Conservation (phyloP, 176 grass and related monocot species). For the Oropetium thomaeum region DNA sequence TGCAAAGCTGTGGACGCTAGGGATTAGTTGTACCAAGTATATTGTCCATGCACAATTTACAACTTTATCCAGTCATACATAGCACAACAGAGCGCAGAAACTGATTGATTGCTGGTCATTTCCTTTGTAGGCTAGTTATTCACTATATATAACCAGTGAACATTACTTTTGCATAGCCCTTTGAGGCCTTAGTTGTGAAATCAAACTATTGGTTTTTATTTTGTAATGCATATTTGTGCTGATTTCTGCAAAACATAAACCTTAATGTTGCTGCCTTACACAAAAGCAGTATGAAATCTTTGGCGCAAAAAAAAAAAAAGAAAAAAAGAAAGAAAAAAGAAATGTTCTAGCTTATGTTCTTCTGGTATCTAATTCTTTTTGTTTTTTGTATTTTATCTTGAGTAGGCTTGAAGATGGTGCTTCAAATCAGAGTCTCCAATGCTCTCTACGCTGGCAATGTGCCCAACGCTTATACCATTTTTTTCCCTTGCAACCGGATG, state of each 20-base stretch:
- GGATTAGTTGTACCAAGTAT: background rate
- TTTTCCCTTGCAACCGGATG: constrained; percentile 5
- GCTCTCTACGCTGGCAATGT: background rate
- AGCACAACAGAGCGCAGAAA: no score
- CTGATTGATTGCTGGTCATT: background rate
- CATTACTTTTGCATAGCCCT: background rate
- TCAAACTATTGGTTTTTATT: background rate
- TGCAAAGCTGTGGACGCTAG: background rate
- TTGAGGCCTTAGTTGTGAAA: background rate
- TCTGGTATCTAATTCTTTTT: constrained; percentile 5
- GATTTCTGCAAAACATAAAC: background rate
- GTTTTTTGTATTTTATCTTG: constrained; percentile 10
- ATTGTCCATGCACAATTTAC: background rate
- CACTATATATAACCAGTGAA: background rate
- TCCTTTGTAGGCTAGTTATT: background rate
- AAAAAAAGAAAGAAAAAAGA: background rate
- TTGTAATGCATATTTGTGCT: background rate
- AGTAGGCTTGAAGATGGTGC: constrained; percentile 9
- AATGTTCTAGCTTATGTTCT: background rate
- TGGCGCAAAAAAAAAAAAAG: background rate
- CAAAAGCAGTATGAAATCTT: background rate
- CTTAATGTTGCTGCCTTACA: background rate
- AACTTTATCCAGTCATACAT: background rate
- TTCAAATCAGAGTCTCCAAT: constrained; percentile 1
- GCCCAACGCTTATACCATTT: background rate